phyloP scores from a whole-genome alignment of 345 rosid species.

The Chamaenerion angustifolium region DNA sequence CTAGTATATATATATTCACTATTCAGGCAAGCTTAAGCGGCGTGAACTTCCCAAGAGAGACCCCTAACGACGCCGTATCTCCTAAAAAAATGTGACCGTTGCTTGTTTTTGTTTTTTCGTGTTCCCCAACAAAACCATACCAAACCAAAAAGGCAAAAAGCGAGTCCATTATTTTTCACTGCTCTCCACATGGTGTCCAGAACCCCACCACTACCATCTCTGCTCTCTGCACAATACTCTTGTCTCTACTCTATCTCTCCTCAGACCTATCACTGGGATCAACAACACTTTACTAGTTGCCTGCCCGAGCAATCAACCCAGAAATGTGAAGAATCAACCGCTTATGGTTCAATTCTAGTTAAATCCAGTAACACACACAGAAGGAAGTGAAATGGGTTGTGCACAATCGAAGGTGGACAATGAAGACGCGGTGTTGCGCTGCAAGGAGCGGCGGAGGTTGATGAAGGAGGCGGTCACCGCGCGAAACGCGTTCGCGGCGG shows the following conservation, averaged over 20 bases:
- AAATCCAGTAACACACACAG: not conserved
- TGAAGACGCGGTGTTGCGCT: conserved; percentile 75
- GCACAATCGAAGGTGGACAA: conserved; percentile 80
- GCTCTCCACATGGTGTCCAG: not conserved
- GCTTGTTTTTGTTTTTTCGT: conserved; percentile 8
- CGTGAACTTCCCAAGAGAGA: not conserved
- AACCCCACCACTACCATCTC: not conserved
- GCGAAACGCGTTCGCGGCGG: conserved; percentile 75
- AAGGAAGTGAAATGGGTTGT: conserved; percentile 50
- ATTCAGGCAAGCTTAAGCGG: not conserved
- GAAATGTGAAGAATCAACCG: too few species aligned
- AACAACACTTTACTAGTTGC: not conserved
- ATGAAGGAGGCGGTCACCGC: conserved; percentile 82
- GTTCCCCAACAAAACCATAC: conserved; percentile 3
- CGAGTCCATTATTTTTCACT: not conserved
- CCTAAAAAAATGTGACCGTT: conserved; percentile 75
- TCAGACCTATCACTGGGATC: too few species aligned
- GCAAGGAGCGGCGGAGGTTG: conserved; percentile 56
- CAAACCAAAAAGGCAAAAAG: too few species aligned
- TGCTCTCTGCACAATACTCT: not conserved
- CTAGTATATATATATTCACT: too few species aligned
- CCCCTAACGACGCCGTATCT: conserved; percentile 29
- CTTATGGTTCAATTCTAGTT: too few species aligned
- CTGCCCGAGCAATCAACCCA: not conserved
- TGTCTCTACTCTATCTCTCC: not conserved